These are phyloP conservation scores for Lasiodiplodia gonubiensis DNA, from an alignment of 2,329 filamentous ascomycete genomes.

Conservation along the genomic window DNA sequence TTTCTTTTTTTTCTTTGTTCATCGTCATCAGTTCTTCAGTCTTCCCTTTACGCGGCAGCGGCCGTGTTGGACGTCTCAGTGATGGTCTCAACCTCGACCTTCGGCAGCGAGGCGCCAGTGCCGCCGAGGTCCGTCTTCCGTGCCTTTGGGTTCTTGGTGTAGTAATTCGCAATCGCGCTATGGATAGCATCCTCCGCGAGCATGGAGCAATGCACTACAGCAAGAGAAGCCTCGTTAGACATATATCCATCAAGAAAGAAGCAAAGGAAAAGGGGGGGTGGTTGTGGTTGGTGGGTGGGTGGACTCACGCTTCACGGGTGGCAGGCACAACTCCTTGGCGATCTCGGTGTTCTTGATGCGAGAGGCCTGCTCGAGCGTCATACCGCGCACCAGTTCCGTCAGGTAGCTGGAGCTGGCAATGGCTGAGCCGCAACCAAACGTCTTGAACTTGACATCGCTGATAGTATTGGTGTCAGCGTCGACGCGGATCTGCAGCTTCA, in stretches of 20 bases:
- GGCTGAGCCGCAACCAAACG: conserved; percentile 90
- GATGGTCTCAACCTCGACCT: conserved; percentile 65
- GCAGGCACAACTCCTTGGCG: conserved; percentile 90
- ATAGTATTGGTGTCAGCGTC: conserved; percentile 88
- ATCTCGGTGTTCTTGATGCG: conserved; percentile 98
- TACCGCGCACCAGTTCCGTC: conserved; percentile 91
- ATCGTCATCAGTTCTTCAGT: conserved; percentile 8
- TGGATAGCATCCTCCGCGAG: conserved; percentile 92
- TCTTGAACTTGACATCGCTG: conserved; percentile 97
- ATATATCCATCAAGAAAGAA: neutral
- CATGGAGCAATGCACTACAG: conserved; percentile 85
- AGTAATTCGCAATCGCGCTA: conserved; percentile 88
- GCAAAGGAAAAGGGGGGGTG: neutral
- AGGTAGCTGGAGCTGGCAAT: conserved; percentile 95
- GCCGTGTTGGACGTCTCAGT: conserved; percentile 34
- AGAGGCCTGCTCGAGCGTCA: conserved; percentile 92
- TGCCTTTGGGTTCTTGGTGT: conserved; percentile 84
- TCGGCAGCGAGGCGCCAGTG: conserved; percentile 71
- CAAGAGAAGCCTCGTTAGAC: neutral
- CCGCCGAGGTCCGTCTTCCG: conserved; percentile 77
- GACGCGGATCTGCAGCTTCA: conserved; percentile 93
- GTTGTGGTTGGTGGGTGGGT: neutral
- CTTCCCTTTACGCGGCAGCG: conserved; percentile 5
- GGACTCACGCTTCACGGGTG: conserved; percentile 81
- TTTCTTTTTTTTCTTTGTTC: neutral